Conservation (phyloP, 139 green algal species). For the Asterochloris erici region DNA sequence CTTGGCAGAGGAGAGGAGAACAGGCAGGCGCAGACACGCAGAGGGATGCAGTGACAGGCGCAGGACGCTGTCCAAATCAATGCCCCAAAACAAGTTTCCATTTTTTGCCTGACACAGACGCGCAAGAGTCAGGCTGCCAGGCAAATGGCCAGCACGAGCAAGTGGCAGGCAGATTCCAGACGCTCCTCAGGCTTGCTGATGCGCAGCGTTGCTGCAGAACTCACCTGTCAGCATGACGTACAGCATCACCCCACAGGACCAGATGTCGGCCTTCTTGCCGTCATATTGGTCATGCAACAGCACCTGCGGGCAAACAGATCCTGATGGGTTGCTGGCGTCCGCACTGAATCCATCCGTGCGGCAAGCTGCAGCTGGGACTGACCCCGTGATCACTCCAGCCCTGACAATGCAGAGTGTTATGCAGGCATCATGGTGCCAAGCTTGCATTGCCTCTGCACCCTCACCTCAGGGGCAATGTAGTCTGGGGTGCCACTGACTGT, state of each 20-base stretch:
- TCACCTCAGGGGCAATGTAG: slow-evolving; percentile 47
- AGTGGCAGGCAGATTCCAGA: not conserved
- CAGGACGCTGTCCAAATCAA: not conserved
- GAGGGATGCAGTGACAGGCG: no score
- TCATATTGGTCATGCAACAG: slow-evolving; percentile 39
- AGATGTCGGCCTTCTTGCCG: slow-evolving; percentile 68
- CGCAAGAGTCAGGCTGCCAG: not conserved
- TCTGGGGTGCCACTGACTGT: slow-evolving; percentile 33
- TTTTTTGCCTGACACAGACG: not conserved
- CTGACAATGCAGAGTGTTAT: no score
- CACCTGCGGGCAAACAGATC: slow-evolving; percentile 1
- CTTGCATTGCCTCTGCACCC: no score
- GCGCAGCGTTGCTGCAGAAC: slow-evolving; percentile 10
- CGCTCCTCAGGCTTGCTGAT: no score
- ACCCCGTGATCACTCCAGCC: no score
- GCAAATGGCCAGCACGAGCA: not conserved
- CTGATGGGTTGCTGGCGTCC: no score
- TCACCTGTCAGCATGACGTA: slow-evolving; percentile 63
- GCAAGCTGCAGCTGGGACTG: no score
- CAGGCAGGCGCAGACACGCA: no score
- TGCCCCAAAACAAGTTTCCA: not conserved
- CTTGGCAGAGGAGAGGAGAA: no score
- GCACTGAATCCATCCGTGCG: no score
- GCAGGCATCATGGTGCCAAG: no score
- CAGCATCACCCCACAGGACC: slow-evolving; percentile 78